phyloP scores from a whole-genome alignment of 306 rosid species.

The Cucurbita pepo region DNA sequence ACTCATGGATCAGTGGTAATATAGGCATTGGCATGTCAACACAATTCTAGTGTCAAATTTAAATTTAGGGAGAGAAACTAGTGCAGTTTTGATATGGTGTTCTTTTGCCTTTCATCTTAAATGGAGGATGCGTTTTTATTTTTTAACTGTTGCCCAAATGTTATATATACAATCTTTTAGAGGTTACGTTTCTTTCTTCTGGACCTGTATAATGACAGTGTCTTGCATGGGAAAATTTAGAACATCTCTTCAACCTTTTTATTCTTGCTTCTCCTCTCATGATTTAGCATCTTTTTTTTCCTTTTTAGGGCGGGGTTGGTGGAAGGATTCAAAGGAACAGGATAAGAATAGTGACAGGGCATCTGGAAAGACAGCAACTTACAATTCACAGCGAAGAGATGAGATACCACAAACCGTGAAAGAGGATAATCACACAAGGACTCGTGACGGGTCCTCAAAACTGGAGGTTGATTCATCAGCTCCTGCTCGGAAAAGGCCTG shows the following conservation, averaged over 20 bases:
- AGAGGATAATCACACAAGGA: slow-evolving; percentile 24
- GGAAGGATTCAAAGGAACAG: slow-evolving; percentile 49
- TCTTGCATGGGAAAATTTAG: background rate
- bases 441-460: slow-evolving; percentile 38
- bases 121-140: background rate
- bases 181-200: background rate
- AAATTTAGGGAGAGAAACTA: background rate
- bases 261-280: background rate
- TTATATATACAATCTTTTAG: background rate
- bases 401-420: slow-evolving; percentile 28
- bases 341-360: slow-evolving; percentile 26
- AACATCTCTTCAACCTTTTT: background rate
- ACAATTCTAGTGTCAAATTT: background rate
- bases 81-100: background rate
- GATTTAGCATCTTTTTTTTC: background rate
- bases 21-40: background rate
- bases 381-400: slow-evolving; percentile 31
- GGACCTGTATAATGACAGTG: background rate
- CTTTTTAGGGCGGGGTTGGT: slow-evolving; percentile 47
- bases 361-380: slow-evolving; percentile 15
- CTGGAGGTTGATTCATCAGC: slow-evolving; percentile 30
- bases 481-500: slow-evolving; percentile 51
- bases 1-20: background rate
- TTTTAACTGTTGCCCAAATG: background rate
- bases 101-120: background rate